phyloP scores from a whole-genome alignment of 2,329 filamentous ascomycete species.

The Zasmidium citrigriseum region DNA sequence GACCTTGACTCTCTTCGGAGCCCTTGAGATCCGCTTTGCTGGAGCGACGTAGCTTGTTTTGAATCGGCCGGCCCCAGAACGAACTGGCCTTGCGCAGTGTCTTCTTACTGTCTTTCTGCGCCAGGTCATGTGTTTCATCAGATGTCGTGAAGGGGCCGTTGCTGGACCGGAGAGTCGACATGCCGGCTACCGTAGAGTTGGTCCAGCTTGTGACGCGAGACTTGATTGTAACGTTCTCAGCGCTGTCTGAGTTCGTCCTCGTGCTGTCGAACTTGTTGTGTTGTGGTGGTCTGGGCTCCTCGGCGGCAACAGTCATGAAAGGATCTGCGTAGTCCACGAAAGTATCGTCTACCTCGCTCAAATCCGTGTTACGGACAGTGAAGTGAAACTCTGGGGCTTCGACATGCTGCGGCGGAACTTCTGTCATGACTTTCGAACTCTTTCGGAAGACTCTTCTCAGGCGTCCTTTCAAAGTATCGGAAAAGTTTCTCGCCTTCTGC shows the following conservation, averaged over 20 bases:
- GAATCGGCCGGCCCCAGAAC: constrained; percentile 32
- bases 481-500: constrained; percentile 59
- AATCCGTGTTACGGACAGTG: constrained; percentile 16
- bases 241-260: constrained; percentile 48
- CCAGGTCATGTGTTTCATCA: neutral
- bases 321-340: constrained; percentile 18
- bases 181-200: constrained; percentile 61
- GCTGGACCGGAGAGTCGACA: constrained; percentile 49
- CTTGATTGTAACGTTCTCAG: constrained; percentile 50
- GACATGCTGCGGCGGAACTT: constrained; percentile 54
- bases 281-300: constrained; percentile 2
- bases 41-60: constrained; percentile 28
- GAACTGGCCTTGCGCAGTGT: constrained; percentile 32
- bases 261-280: neutral
- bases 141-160: constrained; percentile 11
- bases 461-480: constrained; percentile 61
- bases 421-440: constrained; percentile 36
- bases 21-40: constrained; percentile 30
- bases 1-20: constrained; percentile 56
- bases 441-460: constrained; percentile 60
- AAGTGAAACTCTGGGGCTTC: constrained; percentile 39
- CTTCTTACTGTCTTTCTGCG: constrained; percentile 14
- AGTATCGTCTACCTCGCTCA: constrained; percentile 12
- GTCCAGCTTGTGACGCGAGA: constrained; percentile 75
- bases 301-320: constrained; percentile 19